These are phyloP conservation scores for Alternaria rosae DNA, from an alignment of 2,329 filamentous ascomycete genomes.

Conservation along the genomic window DNA sequence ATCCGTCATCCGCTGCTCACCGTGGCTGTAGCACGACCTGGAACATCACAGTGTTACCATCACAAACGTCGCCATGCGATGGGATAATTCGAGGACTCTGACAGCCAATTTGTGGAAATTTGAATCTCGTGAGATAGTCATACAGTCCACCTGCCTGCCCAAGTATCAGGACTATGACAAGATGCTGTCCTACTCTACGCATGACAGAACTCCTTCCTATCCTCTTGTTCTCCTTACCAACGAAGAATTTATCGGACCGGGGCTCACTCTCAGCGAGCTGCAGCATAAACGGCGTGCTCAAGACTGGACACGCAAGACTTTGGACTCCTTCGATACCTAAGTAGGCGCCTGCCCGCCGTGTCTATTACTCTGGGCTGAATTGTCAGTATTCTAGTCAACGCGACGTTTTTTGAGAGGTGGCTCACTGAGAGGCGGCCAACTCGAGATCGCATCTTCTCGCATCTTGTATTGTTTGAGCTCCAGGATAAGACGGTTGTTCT, in stretches of 20 bases:
- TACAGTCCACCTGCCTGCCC: background rate
- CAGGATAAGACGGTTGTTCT: conserved; percentile 29
- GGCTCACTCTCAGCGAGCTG: background rate
- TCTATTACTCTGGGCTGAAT: background rate
- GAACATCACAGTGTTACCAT: background rate
- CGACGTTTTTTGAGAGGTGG: background rate
- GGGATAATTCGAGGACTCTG: background rate
- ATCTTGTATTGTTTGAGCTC: conserved; percentile 22
- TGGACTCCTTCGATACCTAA: background rate
- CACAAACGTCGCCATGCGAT: background rate
- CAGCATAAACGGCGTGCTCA: background rate
- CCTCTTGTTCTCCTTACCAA: background rate
- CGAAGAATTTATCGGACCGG: background rate
- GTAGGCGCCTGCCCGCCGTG: background rate
- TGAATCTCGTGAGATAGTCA: background rate
- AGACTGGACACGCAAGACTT: background rate
- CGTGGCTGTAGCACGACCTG: background rate
- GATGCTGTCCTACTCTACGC: background rate
- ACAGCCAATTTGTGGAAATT: background rate
- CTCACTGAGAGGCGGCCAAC: background rate
- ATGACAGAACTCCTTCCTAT: background rate
- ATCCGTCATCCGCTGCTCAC: background rate
- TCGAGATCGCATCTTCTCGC: background rate
- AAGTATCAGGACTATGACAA: background rate
- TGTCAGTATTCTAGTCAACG: background rate